Percentiles rank a stretch among this genome's conserved stretches.
These are phyloP conservation scores for Senna siamea DNA, from an alignment of 306 rosid genomes.

Conservation along the genomic window DNA sequence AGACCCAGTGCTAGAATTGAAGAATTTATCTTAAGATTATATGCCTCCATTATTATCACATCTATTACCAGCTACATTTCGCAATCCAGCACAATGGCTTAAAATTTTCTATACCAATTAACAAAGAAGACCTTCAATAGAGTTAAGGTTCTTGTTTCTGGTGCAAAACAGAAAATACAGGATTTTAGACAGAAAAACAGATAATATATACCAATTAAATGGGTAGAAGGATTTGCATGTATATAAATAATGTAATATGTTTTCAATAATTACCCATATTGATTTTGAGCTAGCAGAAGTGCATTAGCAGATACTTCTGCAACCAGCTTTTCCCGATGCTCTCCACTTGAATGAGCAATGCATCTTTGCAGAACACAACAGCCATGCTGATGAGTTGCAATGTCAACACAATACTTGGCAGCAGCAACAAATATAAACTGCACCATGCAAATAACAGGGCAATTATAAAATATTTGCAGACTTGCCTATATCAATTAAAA, in stretches of 20 bases:
- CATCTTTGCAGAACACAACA: constrained; percentile 62
- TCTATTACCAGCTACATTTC: constrained; percentile 10
- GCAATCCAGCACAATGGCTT: constrained; percentile 15
- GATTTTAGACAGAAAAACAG: neutral
- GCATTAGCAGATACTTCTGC: constrained; percentile 49
- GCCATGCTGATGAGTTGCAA: constrained; percentile 61
- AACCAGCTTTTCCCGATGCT: constrained; percentile 37
- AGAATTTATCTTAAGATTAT: neutral
- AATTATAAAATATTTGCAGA: constrained; percentile 1
- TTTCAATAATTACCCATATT: constrained; percentile 51
- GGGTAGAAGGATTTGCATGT: neutral
- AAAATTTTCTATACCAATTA: neutral
- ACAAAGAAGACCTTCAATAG: neutral
- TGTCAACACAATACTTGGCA: constrained; percentile 49
- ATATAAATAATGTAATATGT: neutral
- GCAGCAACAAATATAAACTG: constrained; percentile 60
- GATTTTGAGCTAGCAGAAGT: constrained; percentile 56
- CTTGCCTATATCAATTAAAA: constrained; percentile 6
- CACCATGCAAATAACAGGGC: constrained; percentile 3
- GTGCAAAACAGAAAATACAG: constrained; percentile 10
- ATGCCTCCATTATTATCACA: constrained; percentile 3
- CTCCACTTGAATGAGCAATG: constrained; percentile 41
- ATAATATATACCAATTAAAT: neutral
- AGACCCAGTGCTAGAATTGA: neutral
- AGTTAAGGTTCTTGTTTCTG: neutral